Evolutionary conservation across 768 basidiomycete species (phyloP).

Genomic region (Holtermanniella nyarrowii): DNA sequence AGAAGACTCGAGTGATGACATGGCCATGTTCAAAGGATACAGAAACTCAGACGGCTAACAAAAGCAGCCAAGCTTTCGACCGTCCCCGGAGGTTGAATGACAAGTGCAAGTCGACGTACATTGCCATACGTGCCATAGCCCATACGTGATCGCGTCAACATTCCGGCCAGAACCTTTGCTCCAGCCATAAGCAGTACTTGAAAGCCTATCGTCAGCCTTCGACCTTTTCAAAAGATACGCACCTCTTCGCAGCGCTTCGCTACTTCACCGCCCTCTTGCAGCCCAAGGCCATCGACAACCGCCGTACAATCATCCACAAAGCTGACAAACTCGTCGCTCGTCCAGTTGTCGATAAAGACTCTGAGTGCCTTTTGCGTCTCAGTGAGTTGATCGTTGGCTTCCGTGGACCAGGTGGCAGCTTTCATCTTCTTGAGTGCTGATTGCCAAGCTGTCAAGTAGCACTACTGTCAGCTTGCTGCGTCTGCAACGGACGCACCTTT

Average conservation of each 20-base stretch:
- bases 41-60: too few relatives aligned
- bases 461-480: not conserved
- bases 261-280: slow-evolving; percentile 4
- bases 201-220: not conserved
- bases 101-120: too few relatives aligned
- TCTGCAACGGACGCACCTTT: slow-evolving; percentile 44
- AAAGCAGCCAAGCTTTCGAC: too few relatives aligned
- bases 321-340: slow-evolving; percentile 32
- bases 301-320: slow-evolving; percentile 33
- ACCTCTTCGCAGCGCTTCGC: slow-evolving; percentile 16
- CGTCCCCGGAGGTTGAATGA: too few relatives aligned
- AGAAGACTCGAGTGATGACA: too few relatives aligned
- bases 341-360: slow-evolving; percentile 59
- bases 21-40: too few relatives aligned
- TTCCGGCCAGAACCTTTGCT: slow-evolving; percentile 22
- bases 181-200: slow-evolving; percentile 14
- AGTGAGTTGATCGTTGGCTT: not conserved
- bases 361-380: slow-evolving; percentile 33
- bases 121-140: too few relatives aligned
- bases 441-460: not conserved
- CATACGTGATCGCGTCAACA: too few relatives aligned
- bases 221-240: not conserved
- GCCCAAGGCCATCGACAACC: slow-evolving; percentile 35
- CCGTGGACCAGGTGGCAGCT: not conserved
- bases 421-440: not conserved